Conservation (phyloP, 306 rosid species). For the Hippophae tibetana region DNA sequence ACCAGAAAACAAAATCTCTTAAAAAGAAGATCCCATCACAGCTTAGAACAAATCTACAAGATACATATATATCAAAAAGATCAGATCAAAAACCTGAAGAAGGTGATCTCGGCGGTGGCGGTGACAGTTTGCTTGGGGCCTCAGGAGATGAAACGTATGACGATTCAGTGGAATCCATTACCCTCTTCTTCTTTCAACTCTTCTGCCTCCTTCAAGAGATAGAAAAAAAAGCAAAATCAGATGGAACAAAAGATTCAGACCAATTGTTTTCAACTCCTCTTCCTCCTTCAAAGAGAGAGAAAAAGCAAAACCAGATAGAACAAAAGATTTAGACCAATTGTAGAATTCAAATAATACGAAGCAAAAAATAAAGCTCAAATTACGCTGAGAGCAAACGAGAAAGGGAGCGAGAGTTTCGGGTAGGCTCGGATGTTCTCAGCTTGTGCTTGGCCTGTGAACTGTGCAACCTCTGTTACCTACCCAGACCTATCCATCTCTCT, state of each 20-base stretch:
- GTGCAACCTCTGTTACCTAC: slow-evolving; percentile 6
- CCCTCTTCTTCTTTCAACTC: neutral
- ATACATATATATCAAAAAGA: neutral
- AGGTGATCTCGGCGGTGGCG: slow-evolving; percentile 73
- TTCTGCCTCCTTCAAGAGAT: slow-evolving; percentile 19
- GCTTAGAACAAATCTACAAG: neutral
- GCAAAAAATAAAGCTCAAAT: slow-evolving; percentile 2
- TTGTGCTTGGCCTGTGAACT: slow-evolving; percentile 5
- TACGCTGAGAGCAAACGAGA: slow-evolving; percentile 16
- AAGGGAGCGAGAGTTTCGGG: slow-evolving; percentile 4
- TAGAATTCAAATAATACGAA: too few species aligned
- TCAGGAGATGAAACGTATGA: slow-evolving; percentile 91
- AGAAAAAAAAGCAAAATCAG: slow-evolving; percentile 11
- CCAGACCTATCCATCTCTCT: neutral
- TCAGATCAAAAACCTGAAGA: slow-evolving; percentile 68
- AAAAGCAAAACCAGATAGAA: neutral
- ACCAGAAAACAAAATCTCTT: neutral
- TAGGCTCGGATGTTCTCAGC: neutral
- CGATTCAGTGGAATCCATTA: slow-evolving; percentile 88
- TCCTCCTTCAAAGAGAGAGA: slow-evolving; percentile 27
- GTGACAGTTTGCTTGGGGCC: slow-evolving; percentile 57
- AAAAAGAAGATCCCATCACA: neutral
- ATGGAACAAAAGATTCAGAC: neutral
- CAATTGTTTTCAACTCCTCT: neutral
- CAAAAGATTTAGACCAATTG: too few species aligned